A percentile compares a stretch with the other conserved stretches of the same genome.
Conservation (phyloP, 2,329 filamentous ascomycete species). For the Aureobasidium melanogenum region DNA sequence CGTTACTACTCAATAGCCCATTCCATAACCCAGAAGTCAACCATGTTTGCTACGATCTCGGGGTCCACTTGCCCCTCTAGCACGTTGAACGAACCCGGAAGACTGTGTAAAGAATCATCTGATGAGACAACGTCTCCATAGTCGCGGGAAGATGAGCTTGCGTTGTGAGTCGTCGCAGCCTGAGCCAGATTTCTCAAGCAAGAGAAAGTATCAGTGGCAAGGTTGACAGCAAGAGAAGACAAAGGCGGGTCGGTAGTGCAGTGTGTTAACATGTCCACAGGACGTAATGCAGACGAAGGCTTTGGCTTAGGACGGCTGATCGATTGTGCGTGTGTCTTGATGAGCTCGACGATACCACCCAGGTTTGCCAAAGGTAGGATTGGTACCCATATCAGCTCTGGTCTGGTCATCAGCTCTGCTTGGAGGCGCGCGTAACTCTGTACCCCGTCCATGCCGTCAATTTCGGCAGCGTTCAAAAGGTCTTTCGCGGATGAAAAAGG, state of each 20-base stretch:
- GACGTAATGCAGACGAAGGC: constrained; percentile 7
- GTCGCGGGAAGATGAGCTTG: background rate
- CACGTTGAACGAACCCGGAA: constrained; percentile 17
- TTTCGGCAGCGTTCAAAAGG: background rate
- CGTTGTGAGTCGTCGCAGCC: background rate
- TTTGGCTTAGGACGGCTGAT: background rate
- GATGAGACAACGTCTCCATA: background rate
- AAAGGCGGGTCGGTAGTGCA: constrained; percentile 20
- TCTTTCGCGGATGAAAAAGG: background rate
- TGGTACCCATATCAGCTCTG: constrained; percentile 19
- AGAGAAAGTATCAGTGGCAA: constrained; percentile 21
- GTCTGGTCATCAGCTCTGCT: constrained; percentile 17
- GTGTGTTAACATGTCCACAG: constrained; percentile 19
- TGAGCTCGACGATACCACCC: constrained; percentile 17
- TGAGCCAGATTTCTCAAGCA: constrained; percentile 18
- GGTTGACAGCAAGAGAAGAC: constrained; percentile 17
- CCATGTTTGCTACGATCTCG: constrained; percentile 22
- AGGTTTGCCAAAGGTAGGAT: constrained; percentile 21
- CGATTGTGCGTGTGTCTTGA: constrained; percentile 16
- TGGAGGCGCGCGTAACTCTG: constrained; percentile 22
- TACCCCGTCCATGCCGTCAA: constrained; percentile 12
- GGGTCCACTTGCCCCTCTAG: constrained; percentile 28
- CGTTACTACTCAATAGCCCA: constrained; percentile 19
- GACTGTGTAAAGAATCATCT: background rate
- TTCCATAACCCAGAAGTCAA: constrained; percentile 32